A percentile compares a stretch with the other conserved stretches of the same genome.
Evolutionary conservation across 2,329 filamentous ascomycete genomes (phyloP).

Genomic region (Penicillium occitanis): DNA sequence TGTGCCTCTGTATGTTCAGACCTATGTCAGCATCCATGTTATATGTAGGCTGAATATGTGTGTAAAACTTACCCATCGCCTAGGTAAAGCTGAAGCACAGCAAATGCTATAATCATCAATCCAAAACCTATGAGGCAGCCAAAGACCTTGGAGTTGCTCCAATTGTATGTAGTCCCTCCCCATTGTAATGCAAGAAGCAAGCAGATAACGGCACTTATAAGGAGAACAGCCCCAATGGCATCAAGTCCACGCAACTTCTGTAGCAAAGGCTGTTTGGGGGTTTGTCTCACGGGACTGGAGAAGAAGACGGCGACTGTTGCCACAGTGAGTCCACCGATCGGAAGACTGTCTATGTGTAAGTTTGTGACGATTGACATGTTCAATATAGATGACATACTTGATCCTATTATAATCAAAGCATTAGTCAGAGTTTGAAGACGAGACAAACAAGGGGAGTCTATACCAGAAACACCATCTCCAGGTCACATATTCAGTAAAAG

Average conservation of each 20-base stretch:
- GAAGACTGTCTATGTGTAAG: too few relatives aligned
- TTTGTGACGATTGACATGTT: too few relatives aligned
- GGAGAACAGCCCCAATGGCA: conserved; percentile 46
- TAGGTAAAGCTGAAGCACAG: conserved; percentile 37
- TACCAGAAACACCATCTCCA: conserved; percentile 36
- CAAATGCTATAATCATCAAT: conserved; percentile 48
- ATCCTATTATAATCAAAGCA: too few relatives aligned
- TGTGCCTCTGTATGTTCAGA: conserved; percentile 33
- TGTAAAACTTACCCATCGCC: conserved; percentile 29
- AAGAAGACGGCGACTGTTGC: conserved; percentile 36
- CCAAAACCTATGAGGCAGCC: conserved; percentile 52
- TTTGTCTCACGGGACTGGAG: conserved; percentile 30
- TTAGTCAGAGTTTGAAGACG: too few relatives aligned
- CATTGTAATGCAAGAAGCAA: conserved; percentile 53
- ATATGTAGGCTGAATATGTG: too few relatives aligned
- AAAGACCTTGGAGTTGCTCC: conserved; percentile 48
- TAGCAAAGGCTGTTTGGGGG: conserved; percentile 21
- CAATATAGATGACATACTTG: too few relatives aligned
- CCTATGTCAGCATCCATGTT: too few relatives aligned
- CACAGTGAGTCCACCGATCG: conserved; percentile 35
- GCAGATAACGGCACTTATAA: conserved; percentile 48
- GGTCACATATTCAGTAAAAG: conserved; percentile 27
- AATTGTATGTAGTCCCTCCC: conserved; percentile 47
- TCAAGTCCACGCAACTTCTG: conserved; percentile 38
- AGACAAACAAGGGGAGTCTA: conserved; percentile 30